These are phyloP conservation scores for Ophiocordyceps sinensis DNA, from an alignment of 2,329 filamentous ascomycete genomes.

Conservation along the genomic window DNA sequence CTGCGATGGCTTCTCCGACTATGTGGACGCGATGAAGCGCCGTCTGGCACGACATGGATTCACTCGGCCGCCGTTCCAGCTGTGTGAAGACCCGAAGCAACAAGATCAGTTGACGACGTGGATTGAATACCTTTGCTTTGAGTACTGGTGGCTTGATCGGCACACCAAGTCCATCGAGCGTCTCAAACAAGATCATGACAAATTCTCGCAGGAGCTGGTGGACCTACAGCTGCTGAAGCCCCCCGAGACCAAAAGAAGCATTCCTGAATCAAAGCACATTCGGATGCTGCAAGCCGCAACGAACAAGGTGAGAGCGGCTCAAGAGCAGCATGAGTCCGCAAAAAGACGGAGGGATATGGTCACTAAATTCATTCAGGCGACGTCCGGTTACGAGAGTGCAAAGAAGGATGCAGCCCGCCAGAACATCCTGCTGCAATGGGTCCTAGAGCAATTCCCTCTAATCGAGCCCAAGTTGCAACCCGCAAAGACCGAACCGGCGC, in stretches of 20 bases:
- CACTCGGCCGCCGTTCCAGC: constrained; percentile 10
- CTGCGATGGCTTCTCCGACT: constrained; percentile 9
- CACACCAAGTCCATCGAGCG: constrained; percentile 8
- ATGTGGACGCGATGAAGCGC: constrained; percentile 10
- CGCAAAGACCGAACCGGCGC: not conserved
- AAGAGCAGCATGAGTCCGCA: not conserved
- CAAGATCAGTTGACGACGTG: constrained; percentile 18
- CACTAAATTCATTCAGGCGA: constrained; percentile 3
- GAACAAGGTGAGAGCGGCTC: not conserved
- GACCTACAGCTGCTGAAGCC: constrained; percentile 11
- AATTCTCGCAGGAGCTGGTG: constrained; percentile 16
- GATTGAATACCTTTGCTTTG: constrained; percentile 21
- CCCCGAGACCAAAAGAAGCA: constrained; percentile 4
- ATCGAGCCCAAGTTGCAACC: constrained; percentile 9
- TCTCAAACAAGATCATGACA: constrained; percentile 10
- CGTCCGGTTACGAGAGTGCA: constrained; percentile 2
- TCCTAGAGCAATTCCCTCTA: constrained; percentile 10
- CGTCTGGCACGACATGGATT: constrained; percentile 15
- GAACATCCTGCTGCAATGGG: constrained; percentile 11
- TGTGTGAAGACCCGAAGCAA: constrained; percentile 12
- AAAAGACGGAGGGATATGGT: not conserved
- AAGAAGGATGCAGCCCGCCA: constrained; percentile 7
- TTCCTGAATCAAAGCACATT: constrained; percentile 1
- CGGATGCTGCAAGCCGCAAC: constrained; percentile 1
- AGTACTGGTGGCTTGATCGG: constrained; percentile 11